These are phyloP conservation scores for Penicillium concentricum DNA, from an alignment of 2,329 filamentous ascomycete genomes.

Conservation along the genomic window DNA sequence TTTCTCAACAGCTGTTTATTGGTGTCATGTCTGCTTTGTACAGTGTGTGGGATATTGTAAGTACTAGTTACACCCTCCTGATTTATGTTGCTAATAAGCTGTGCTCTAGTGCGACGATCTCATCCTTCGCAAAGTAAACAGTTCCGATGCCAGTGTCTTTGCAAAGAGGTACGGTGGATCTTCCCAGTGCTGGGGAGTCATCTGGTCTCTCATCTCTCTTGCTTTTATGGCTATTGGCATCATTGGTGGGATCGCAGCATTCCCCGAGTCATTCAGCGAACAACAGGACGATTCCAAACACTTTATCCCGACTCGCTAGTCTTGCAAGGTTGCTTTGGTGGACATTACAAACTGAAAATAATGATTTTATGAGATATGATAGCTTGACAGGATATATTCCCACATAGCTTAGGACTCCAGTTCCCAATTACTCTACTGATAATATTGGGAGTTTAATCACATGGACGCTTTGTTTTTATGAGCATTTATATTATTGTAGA, in stretches of 20 bases:
- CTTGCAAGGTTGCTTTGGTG: neutral
- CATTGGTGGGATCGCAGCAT: slow-evolving; percentile 73
- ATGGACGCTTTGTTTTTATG: neutral
- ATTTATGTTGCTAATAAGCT: neutral
- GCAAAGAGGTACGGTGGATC: slow-evolving; percentile 75
- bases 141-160: slow-evolving; percentile 75
- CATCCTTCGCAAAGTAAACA: slow-evolving; percentile 76
- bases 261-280: slow-evolving; percentile 67
- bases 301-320: slow-evolving; percentile 55
- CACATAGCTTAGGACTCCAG: neutral
- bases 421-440: neutral
- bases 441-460: neutral
- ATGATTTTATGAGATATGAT: slow-evolving; percentile 4
- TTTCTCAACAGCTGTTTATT: slow-evolving; percentile 62
- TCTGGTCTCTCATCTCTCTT: slow-evolving; percentile 73
- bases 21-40: slow-evolving; percentile 80
- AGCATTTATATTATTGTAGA: neutral
- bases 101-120: slow-evolving; percentile 66
- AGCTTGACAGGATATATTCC: neutral
- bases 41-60: slow-evolving; percentile 76
- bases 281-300: slow-evolving; percentile 67
- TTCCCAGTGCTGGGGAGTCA: slow-evolving; percentile 76
- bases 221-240: slow-evolving; percentile 71
- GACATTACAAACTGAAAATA: neutral
- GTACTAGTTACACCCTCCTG: slow-evolving; percentile 18